phyloP scores from a whole-genome alignment of 495 filamentous ascomycete genomes.

The Apiosordaria backusii region DNA sequence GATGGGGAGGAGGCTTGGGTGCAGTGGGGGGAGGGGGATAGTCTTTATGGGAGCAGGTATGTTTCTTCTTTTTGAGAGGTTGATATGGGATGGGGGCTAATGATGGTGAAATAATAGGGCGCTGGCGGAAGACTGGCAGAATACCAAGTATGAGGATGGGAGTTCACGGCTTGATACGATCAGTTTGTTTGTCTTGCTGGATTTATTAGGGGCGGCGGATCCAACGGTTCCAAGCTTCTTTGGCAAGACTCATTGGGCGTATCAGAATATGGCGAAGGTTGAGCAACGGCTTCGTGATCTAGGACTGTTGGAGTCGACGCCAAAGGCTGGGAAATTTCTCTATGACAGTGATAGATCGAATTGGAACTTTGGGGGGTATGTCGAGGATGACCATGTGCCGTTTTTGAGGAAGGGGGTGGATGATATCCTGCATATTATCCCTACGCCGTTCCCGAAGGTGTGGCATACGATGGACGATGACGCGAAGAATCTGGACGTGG shows the following conservation, averaged over 20 bases:
- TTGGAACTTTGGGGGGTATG: slow-evolving; percentile 45
- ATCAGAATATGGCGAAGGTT: slow-evolving; percentile 61
- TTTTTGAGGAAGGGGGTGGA: slow-evolving; percentile 84
- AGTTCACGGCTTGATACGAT: slow-evolving; percentile 59
- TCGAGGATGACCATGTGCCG: slow-evolving; percentile 86
- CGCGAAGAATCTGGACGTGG: slow-evolving; percentile 76
- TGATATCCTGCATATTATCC: slow-evolving; percentile 75
- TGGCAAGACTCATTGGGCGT: slow-evolving; percentile 89
- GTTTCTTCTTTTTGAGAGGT: slow-evolving; percentile 8
- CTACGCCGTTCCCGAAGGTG: slow-evolving; percentile 72
- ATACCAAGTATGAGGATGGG: slow-evolving; percentile 16
- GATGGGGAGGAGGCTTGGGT: slow-evolving; percentile 94
- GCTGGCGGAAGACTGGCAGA: slow-evolving; percentile 29
- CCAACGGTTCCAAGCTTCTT: slow-evolving; percentile 80
- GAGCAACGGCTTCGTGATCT: slow-evolving; percentile 66
- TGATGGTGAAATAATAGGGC: slow-evolving; percentile 19
- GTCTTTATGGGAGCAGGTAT: slow-evolving; percentile 78
- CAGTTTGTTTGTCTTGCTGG: slow-evolving; percentile 85
- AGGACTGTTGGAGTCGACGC: slow-evolving; percentile 36
- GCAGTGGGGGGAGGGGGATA: slow-evolving; percentile 73
- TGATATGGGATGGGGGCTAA: neutral
- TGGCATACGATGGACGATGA: slow-evolving; percentile 89
- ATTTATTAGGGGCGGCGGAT: slow-evolving; percentile 70
- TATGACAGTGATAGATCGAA: slow-evolving; percentile 53
- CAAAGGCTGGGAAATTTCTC: slow-evolving; percentile 36